Percentiles rank a stretch among this genome's conserved stretches.
phyloP scores from a whole-genome alignment of 169 alveolate species.

The Besnoitia besnoiti region DNA sequence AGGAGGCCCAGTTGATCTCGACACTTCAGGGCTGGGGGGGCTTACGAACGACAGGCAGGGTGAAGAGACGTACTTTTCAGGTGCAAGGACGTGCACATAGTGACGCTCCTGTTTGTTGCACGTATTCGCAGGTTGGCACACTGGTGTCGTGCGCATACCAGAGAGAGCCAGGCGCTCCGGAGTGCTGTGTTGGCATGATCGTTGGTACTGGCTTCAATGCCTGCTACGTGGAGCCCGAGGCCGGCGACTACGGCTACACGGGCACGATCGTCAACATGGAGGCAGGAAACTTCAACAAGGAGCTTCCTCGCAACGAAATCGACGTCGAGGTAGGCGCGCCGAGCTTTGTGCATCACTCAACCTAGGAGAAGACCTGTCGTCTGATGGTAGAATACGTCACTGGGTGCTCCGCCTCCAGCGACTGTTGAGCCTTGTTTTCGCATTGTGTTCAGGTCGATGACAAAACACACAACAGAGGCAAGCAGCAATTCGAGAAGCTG shows the following conservation, averaged over 20 bases:
- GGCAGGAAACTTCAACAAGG: constrained; percentile 87
- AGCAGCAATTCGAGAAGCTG: constrained; percentile 87
- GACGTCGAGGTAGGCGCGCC: constrained; percentile 83
- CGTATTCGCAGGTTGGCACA: constrained; percentile 89
- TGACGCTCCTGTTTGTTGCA: too few species aligned
- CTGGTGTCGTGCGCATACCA: constrained; percentile 87
- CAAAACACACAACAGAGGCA: constrained; percentile 84
- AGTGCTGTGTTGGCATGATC: constrained; percentile 85
- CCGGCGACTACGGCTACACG: constrained; percentile 80
- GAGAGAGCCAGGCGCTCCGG: constrained; percentile 81
- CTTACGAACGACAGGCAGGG: too few species aligned
- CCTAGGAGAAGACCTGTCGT: background rate
- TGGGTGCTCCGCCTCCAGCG: background rate
- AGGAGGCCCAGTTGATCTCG: background rate
- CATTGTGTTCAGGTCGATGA: constrained; percentile 49
- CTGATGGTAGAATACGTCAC: background rate
- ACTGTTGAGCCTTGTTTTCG: background rate
- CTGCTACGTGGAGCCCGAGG: constrained; percentile 88
- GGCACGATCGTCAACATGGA: constrained; percentile 88
- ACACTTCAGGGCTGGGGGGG: too few species aligned
- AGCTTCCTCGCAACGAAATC: constrained; percentile 84
- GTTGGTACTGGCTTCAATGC: constrained; percentile 90
- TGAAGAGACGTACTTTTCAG: too few species aligned
- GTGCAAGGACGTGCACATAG: too few species aligned
- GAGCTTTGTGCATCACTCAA: background rate